phyloP scores from a whole-genome alignment of 2,329 filamentous ascomycete genomes.

The Mollisiaceae sp. region DNA sequence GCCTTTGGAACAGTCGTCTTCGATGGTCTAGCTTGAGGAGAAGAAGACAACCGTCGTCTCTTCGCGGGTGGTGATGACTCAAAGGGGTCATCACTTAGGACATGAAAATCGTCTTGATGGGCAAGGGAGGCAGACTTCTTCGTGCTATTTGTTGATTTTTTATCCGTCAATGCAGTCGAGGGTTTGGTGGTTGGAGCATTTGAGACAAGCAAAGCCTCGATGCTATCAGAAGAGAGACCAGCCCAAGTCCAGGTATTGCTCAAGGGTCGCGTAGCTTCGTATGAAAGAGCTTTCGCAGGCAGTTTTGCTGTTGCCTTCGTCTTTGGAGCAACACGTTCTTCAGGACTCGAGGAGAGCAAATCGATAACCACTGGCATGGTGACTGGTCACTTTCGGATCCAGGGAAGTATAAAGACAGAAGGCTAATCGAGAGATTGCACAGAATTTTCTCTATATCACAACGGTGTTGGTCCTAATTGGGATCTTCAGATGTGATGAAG shows the following conservation, averaged over 20 bases:
- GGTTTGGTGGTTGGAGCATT: constrained; percentile 12
- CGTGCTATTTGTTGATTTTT: not conserved
- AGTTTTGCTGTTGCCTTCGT: not conserved
- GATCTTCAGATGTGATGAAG: not conserved
- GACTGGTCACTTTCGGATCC: not conserved
- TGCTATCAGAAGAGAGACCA: not conserved
- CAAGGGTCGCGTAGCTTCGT: not conserved
- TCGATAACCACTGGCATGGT: constrained; percentile 17
- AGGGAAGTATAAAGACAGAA: not conserved
- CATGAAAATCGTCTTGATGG: not conserved
- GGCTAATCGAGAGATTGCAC: not conserved
- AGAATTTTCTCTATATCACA: not conserved
- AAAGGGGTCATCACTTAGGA: constrained; percentile 42
- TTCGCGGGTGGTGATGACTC: constrained; percentile 39
- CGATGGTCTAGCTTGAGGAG: constrained; percentile 20
- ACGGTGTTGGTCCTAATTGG: not conserved
- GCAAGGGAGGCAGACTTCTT: not conserved
- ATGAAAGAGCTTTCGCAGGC: constrained; percentile 4
- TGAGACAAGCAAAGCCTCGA: not conserved
- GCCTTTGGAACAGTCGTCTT: constrained; percentile 11
- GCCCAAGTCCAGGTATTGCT: constrained; percentile 38
- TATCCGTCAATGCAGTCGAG: not conserved
- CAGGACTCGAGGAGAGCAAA: constrained; percentile 14
- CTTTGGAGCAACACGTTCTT: too few species aligned
- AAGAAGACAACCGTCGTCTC: constrained; percentile 40